phyloP scores from a whole-genome alignment of 345 rosid genomes.

The thale cress (Arabidopsis thaliana) region DNA sequence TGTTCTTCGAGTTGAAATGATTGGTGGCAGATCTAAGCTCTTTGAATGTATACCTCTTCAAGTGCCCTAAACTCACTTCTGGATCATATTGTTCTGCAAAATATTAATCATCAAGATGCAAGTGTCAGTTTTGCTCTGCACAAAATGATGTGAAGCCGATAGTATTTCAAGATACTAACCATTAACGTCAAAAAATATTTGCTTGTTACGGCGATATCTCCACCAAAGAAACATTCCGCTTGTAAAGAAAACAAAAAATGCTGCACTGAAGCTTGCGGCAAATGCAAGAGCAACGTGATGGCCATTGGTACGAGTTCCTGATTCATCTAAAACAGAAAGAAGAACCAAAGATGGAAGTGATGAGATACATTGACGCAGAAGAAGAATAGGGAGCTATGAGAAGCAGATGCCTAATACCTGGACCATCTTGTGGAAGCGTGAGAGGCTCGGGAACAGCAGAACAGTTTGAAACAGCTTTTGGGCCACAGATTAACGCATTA shows the following conservation, averaged over 20 bases:
- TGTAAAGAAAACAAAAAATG: slow-evolving; percentile 58
- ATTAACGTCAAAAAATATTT: slow-evolving; percentile 95
- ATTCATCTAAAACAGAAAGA: slow-evolving; percentile 50
- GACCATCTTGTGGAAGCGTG: slow-evolving; percentile 79
- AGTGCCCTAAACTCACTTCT: slow-evolving; percentile 85
- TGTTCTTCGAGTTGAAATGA: slow-evolving; percentile 84
- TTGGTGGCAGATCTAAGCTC: slow-evolving; percentile 92
- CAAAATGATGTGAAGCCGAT: neutral
- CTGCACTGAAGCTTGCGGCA: slow-evolving; percentile 86
- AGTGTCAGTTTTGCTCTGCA: neutral
- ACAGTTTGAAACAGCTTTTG: slow-evolving; percentile 68
- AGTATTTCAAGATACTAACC: slow-evolving; percentile 55
- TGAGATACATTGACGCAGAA: neutral
- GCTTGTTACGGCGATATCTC: slow-evolving; percentile 88
- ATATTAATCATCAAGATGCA: neutral
- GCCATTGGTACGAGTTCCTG: slow-evolving; percentile 59
- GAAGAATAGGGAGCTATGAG: neutral
- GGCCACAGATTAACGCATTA: slow-evolving; percentile 85
- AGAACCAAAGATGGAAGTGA: slow-evolving; percentile 32
- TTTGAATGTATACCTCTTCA: slow-evolving; percentile 83
- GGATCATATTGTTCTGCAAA: slow-evolving; percentile 89
- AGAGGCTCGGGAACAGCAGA: slow-evolving; percentile 94
- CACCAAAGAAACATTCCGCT: slow-evolving; percentile 81
- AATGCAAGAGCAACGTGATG: slow-evolving; percentile 82
- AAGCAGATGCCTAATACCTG: slow-evolving; percentile 48